These are phyloP conservation scores for Elsinoe batatas DNA, from an alignment of 2,329 filamentous ascomycete genomes.

Conservation along the genomic window DNA sequence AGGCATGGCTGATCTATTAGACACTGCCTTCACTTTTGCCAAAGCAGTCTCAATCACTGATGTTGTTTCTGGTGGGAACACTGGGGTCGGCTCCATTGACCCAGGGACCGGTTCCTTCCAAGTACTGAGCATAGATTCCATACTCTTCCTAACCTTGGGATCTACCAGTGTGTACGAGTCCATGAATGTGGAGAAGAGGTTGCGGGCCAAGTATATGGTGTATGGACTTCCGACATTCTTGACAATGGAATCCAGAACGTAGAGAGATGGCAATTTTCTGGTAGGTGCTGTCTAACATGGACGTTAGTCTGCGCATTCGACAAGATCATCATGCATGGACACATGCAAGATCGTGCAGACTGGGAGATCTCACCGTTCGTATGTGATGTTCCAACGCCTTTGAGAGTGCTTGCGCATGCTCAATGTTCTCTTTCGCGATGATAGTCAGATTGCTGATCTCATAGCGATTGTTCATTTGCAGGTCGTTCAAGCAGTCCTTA, in stretches of 20 bases:
- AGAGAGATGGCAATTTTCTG: slow-evolving; percentile 90
- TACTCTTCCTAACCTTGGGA: slow-evolving; percentile 68
- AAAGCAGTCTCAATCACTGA: slow-evolving; percentile 88
- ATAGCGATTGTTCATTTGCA: slow-evolving; percentile 81
- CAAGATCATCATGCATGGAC: neutral
- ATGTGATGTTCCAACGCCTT: slow-evolving; percentile 87
- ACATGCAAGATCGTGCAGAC: neutral
- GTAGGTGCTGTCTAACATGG: slow-evolving; percentile 63
- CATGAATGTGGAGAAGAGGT: slow-evolving; percentile 92
- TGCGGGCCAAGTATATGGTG: slow-evolving; percentile 85
- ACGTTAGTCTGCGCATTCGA: neutral
- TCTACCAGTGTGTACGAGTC: slow-evolving; percentile 89
- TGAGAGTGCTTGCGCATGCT: slow-evolving; percentile 88
- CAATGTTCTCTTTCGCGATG: slow-evolving; percentile 94
- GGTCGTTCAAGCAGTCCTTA: slow-evolving; percentile 81
- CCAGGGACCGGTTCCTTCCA: slow-evolving; percentile 97
- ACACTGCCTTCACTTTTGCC: slow-evolving; percentile 64
- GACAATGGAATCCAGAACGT: slow-evolving; percentile 94
- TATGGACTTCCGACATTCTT: slow-evolving; percentile 98
- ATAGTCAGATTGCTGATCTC: slow-evolving; percentile 96
- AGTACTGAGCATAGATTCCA: slow-evolving; percentile 95
- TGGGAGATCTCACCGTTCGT: slow-evolving; percentile 63
- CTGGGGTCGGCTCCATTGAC: slow-evolving; percentile 82
- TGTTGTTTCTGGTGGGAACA: slow-evolving; percentile 80
- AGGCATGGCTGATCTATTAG: slow-evolving; percentile 43